Evolutionary conservation across 73 alveolate species (phyloP).

Genomic region (Paramecium caudatum): DNA sequence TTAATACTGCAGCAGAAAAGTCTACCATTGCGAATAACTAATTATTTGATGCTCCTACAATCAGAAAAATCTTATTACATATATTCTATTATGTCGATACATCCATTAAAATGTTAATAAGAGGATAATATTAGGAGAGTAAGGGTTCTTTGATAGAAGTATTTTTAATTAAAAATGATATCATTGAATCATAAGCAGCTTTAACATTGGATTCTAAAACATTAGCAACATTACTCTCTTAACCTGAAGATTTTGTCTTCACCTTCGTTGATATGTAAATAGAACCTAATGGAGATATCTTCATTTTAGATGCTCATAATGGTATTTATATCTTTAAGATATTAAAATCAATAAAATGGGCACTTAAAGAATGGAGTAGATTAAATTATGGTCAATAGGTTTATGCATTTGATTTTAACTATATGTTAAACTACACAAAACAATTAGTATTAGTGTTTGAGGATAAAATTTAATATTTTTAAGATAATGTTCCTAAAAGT

Average conservation of each 20-base stretch:
- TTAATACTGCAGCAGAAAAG: neutral
- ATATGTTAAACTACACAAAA: neutral
- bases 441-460: slow-evolving; percentile 23
- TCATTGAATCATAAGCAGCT: neutral
- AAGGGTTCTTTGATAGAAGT: slow-evolving; percentile 24
- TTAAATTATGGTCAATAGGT: neutral
- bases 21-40: neutral
- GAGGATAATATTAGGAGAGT: neutral
- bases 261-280: neutral
- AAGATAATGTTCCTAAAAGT: neutral
- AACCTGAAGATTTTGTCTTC: neutral
- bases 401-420: slow-evolving; percentile 45
- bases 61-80: neutral
- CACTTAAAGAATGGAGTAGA: neutral
- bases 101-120: neutral
- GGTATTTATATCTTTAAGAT: slow-evolving; percentile 38
- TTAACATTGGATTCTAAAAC: neutral
- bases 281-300: slow-evolving; percentile 43
- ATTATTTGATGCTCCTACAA: slow-evolving; percentile 8
- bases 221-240: slow-evolving; percentile 10
- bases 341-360: neutral
- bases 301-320: slow-evolving; percentile 27
- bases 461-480: slow-evolving; percentile 49
- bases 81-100: neutral
- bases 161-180: neutral